Conservation (phyloP, 2,329 filamentous ascomycete genomes). For the Blastomyces emzantsi region DNA sequence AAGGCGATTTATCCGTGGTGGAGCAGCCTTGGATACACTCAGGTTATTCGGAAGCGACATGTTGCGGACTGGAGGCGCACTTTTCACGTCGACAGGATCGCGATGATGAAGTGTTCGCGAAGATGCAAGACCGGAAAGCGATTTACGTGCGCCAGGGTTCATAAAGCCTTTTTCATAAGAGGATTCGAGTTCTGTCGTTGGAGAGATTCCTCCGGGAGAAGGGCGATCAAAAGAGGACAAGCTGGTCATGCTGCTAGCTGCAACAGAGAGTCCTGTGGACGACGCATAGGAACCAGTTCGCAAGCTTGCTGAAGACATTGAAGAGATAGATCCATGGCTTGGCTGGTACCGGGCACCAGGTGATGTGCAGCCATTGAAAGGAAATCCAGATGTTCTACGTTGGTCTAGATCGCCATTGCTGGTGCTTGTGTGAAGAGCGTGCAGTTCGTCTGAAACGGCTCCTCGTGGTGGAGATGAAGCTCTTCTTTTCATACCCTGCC, state of each 20-base stretch:
- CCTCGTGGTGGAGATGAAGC: slow-evolving; percentile 56
- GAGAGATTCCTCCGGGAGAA: slow-evolving; percentile 53
- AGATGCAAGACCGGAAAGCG: slow-evolving; percentile 30
- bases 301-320: slow-evolving; percentile 53
- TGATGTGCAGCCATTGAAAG: slow-evolving; percentile 47
- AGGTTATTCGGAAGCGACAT: slow-evolving; percentile 36
- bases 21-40: slow-evolving; percentile 27
- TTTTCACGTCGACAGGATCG: slow-evolving; percentile 32
- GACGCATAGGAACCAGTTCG: slow-evolving; percentile 56
- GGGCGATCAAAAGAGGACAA: slow-evolving; percentile 53
- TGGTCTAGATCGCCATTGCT: slow-evolving; percentile 47
- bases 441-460: slow-evolving; percentile 30
- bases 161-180: slow-evolving; percentile 45
- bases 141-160: slow-evolving; percentile 40
- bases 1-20: slow-evolving; percentile 46
- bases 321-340: slow-evolving; percentile 54
- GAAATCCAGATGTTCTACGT: slow-evolving; percentile 45
- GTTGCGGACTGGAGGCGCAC: slow-evolving; percentile 37
- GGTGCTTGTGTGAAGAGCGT: slow-evolving; percentile 26
- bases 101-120: slow-evolving; percentile 31
- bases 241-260: slow-evolving; percentile 56
- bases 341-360: slow-evolving; percentile 47
- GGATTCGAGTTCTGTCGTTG: slow-evolving; percentile 46
- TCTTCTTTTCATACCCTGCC: slow-evolving; percentile 53
- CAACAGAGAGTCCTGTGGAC: slow-evolving; percentile 49